Evolutionary conservation across 202 grass and related monocot genomes (phyloP), one percentile per base, ranked within the genome.

Genomic region (Schoenoplectus triqueter): DNA sequence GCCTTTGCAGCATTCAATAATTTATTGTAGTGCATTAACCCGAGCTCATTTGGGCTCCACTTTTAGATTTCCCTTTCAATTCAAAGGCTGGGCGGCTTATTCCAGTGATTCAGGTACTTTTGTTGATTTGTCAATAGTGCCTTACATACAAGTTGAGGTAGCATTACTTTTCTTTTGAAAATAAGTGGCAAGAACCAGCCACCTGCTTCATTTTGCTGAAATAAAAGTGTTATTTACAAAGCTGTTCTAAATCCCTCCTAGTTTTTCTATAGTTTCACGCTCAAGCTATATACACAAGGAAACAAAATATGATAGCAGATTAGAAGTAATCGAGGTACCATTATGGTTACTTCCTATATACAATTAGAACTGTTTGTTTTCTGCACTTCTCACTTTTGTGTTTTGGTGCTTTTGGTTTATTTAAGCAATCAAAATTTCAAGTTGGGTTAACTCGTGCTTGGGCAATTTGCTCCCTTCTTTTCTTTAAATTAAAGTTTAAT

Each of bases 11-110:
- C 8, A 84, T 69, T 46, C 64, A 50, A 76, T 67, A 78, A 64
- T 87, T 10, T 88, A 84, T 45, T 80, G 78, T 84, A 91, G 54
- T 85, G 86, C 84, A 83, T 52, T 87, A 59, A 89, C 65, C 86
- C 44, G 80, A 21, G 22, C 86, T 2, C 80, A 78, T 84, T 76
- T 51, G 55, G 81, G 73, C 64, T 83, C 77, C 44, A 52, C 54
- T 85, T 84, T 82, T 50, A 70, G 46, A 51, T 47, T 93, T 44
- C 60, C 80, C 85, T 54, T 85, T 47, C 86, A 88, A 45, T 85
- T 85, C 46, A 89, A 93, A 81, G 82, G 83, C 75, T 80, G 80
- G 80, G 42, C 83, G 42, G 87, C 87, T 89, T 92, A 89, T 82
- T 86, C 83, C 55, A 78, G 85, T 86, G 85, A 85, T 85, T 74